Conservation (phyloP, 208 protist genomes). For the Leishmania martiniquensis region DNA sequence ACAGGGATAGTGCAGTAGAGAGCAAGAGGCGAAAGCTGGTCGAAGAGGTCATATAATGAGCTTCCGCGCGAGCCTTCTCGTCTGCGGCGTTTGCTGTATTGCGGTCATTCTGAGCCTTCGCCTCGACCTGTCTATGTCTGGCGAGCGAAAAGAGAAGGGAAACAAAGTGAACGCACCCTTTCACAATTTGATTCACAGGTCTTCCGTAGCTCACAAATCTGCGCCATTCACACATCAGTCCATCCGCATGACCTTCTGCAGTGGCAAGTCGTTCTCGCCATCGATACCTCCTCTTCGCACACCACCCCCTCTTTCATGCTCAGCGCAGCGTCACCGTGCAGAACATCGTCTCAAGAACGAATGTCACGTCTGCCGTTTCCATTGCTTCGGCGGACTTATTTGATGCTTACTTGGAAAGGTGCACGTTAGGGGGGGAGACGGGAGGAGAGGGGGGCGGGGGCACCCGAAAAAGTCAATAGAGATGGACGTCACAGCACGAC, state of each 20-base stretch:
- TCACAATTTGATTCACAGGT: neutral
- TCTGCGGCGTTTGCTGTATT: neutral
- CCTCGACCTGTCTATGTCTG: neutral
- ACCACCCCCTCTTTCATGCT: too few relatives aligned
- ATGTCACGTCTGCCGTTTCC: too few relatives aligned
- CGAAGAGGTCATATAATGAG: neutral
- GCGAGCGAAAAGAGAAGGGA: too few relatives aligned
- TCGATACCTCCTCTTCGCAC: neutral
- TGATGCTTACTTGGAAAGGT: too few relatives aligned
- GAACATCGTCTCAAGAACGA: too few relatives aligned
- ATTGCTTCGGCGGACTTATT: too few relatives aligned
- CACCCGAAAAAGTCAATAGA: neutral
- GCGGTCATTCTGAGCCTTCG: neutral
- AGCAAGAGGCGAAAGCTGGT: neutral
- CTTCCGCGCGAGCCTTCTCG: neutral
- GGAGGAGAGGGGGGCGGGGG: too few relatives aligned
- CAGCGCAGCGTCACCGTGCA: too few relatives aligned
- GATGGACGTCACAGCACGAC: too few relatives aligned
- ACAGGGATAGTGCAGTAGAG: neutral
- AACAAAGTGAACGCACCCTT: too few relatives aligned
- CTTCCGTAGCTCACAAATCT: neutral
- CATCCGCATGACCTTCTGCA: neutral
- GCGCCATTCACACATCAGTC: neutral
- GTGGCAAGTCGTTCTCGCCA: neutral
- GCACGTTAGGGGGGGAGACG: too few relatives aligned